phyloP scores from a whole-genome alignment of 2,329 filamentous ascomycete species.

The Colletotrichum tropicale region DNA sequence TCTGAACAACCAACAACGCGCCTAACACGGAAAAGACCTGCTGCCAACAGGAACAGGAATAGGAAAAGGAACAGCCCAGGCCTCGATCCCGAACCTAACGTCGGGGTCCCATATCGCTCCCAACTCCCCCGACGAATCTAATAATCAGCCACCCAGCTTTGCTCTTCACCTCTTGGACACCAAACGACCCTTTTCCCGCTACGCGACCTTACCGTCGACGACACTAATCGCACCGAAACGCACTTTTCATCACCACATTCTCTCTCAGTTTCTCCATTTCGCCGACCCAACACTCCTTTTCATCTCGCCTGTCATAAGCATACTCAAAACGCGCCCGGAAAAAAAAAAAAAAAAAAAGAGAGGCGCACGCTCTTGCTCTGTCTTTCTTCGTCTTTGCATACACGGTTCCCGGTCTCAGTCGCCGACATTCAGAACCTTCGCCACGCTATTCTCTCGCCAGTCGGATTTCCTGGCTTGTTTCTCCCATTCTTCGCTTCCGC shows the following conservation, averaged over 20 bases:
- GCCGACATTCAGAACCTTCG: not conserved
- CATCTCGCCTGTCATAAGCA: constrained; percentile 4
- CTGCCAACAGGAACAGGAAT: not conserved
- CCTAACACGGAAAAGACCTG: not conserved
- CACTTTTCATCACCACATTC: constrained; percentile 16
- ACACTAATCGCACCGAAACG: constrained; percentile 15
- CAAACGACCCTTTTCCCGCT: not conserved
- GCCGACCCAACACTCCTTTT: constrained; percentile 1
- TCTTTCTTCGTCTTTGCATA: not conserved
- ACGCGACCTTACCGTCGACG: not conserved
- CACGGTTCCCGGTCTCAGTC: not conserved
- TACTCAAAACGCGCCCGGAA: not conserved
- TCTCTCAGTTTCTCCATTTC: not conserved
- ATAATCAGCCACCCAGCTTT: not conserved
- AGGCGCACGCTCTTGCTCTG: not conserved
- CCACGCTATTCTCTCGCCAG: not conserved
- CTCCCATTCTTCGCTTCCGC: not conserved
- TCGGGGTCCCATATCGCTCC: not conserved
- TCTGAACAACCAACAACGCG: not conserved
- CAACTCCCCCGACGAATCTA: constrained; percentile 3
- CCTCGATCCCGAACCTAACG: not conserved
- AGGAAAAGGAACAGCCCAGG: not conserved
- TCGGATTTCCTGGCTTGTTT: not conserved
- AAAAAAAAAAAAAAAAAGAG: not conserved
- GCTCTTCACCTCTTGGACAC: not conserved